Evolutionary conservation across 176 grass and related monocot genomes (phyloP).

Genomic region (Pontederia crassipes): DNA sequence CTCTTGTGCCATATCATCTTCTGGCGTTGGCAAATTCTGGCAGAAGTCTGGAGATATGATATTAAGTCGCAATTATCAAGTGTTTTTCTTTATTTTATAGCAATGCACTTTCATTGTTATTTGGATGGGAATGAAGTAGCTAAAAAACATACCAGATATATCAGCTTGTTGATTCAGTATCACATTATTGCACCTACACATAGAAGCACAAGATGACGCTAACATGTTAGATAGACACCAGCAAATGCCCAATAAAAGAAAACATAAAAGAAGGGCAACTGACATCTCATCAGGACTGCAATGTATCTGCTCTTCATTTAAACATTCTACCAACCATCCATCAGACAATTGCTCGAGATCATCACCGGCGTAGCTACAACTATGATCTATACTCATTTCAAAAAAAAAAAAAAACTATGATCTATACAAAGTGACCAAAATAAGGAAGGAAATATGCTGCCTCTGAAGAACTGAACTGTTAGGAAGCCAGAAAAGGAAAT

Average conservation of each 20-base stretch:
- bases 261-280: conserved; percentile 6
- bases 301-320: conserved; percentile 42
- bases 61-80: neutral
- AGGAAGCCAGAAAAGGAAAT: neutral
- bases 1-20: conserved; percentile 22
- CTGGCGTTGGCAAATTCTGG: conserved; percentile 26
- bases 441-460: neutral
- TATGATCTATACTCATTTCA: conserved; percentile 44
- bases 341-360: conserved; percentile 60
- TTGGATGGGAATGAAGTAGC: neutral
- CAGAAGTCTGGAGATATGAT: conserved; percentile 19
- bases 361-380: conserved; percentile 44
- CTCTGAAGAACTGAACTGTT: neutral
- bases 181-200: conserved; percentile 41
- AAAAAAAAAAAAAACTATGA: no score
- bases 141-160: conserved; percentile 26
- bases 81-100: neutral
- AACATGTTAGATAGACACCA: neutral
- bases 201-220: conserved; percentile 17
- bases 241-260: neutral
- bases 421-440: conserved; percentile 19
- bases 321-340: conserved; percentile 61
- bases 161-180: conserved; percentile 19
- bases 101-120: no score
- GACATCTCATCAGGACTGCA: conserved; percentile 51